These are phyloP conservation scores for Chlorencoelia australis DNA, from an alignment of 2,329 filamentous ascomycete genomes.

Conservation along the genomic window DNA sequence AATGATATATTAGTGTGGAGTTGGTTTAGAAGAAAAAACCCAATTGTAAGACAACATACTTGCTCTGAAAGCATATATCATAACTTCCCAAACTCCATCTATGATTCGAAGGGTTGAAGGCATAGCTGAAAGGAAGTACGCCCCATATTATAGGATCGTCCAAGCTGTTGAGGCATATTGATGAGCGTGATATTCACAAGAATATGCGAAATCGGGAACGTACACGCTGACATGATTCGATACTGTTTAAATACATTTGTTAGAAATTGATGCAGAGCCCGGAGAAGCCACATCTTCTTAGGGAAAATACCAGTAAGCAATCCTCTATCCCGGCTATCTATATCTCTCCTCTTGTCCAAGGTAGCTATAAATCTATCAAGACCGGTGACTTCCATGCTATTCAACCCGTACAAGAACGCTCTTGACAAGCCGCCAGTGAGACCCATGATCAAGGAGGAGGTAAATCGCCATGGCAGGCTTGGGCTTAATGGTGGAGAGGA, in stretches of 20 bases:
- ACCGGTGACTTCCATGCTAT: conserved; percentile 65
- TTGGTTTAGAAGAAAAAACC: no score
- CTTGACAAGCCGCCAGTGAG: conserved; percentile 60
- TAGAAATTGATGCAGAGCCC: no score
- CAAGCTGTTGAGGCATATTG: conserved; percentile 50
- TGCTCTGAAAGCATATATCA: conserved; percentile 88
- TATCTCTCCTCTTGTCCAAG: conserved; percentile 62
- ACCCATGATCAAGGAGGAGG: conserved; percentile 67
- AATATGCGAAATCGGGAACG: conserved; percentile 31
- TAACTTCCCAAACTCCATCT: conserved; percentile 88
- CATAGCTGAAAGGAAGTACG: conserved; percentile 65
- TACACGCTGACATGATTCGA: conserved; percentile 87
- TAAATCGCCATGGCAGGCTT: conserved; percentile 55
- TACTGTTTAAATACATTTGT: conserved; percentile 45
- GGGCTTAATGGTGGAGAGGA: conserved; percentile 13
- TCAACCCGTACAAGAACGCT: conserved; percentile 65
- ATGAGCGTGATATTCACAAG: conserved; percentile 3
- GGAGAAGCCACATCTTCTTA: no score
- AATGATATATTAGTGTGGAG: conserved; percentile 2
- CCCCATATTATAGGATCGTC: conserved; percentile 96
- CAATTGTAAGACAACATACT: conserved; percentile 40
- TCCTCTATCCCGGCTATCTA: conserved; percentile 58
- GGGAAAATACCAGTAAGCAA: conserved; percentile 61
- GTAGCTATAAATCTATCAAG: conserved; percentile 65
- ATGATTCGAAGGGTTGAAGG: conserved; percentile 62